Conservation (phyloP, 345 rosid species). For the Combretum micranthum region DNA sequence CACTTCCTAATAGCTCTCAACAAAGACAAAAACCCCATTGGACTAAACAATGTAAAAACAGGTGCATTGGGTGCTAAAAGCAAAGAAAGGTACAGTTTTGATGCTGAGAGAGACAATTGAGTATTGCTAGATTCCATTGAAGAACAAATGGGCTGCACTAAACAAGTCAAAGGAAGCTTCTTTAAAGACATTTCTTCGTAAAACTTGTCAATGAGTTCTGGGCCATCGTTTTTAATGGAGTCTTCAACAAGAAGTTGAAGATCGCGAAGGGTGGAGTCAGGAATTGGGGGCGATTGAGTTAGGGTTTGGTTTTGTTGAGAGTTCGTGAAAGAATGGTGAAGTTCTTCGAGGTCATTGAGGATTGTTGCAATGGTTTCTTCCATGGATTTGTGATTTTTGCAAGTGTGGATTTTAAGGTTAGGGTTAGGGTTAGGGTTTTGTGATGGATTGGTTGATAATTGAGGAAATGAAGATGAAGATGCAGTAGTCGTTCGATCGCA, state of each 20-base stretch:
- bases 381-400: constrained; percentile 8
- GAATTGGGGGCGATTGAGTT: constrained; percentile 15
- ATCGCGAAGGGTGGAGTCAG: constrained; percentile 38
- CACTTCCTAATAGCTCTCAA: constrained; percentile 67
- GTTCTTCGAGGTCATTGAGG: constrained; percentile 25
- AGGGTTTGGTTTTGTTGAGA: background rate
- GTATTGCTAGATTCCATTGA: constrained; percentile 52
- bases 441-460: too few species aligned
- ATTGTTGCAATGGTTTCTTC: constrained; percentile 24
- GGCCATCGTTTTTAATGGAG: constrained; percentile 21
- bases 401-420: too few species aligned
- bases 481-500: too few species aligned
- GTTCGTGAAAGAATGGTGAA: constrained; percentile 8
- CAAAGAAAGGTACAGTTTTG: constrained; percentile 51
- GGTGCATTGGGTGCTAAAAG: constrained; percentile 63
- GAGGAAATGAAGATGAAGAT: too few species aligned
- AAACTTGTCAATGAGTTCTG: constrained; percentile 38
- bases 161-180: constrained; percentile 33
- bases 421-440: too few species aligned
- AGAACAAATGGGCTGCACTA: constrained; percentile 41
- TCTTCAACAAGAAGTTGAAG: constrained; percentile 43
- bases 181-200: constrained; percentile 40
- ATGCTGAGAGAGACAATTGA: constrained; percentile 40
- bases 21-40: constrained; percentile 59
- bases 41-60: constrained; percentile 72